Conservation (phyloP, 352 stramenopile species). For the Phytophthora tentaculata region DNA sequence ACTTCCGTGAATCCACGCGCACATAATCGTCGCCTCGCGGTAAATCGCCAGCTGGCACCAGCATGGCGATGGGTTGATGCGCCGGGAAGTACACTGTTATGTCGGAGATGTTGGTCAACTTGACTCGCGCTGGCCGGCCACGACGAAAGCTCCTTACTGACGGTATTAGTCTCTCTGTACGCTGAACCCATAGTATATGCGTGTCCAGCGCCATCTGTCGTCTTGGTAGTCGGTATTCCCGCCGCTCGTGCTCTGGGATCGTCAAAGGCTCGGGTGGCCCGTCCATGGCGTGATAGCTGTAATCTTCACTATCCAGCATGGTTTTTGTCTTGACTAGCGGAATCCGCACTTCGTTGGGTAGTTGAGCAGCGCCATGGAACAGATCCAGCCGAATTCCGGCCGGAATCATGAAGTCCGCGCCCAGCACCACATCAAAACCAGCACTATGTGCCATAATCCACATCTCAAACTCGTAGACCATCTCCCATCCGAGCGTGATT, state of each 20-base stretch:
- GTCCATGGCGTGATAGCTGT: background rate
- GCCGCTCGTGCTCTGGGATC: background rate
- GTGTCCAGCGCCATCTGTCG: background rate
- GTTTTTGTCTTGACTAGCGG: background rate
- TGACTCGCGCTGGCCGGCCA: background rate
- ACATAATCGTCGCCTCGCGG: background rate
- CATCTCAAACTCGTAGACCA: background rate
- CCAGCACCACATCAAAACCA: background rate
- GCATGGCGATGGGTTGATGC: background rate
- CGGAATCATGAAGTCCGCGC: background rate
- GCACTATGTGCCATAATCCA: background rate
- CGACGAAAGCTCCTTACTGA: background rate
- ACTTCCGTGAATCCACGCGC: background rate
- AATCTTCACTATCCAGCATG: background rate
- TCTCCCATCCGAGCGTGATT: background rate
- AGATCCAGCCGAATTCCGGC: background rate
- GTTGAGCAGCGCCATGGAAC: background rate
- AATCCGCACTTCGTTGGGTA: background rate
- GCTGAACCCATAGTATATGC: background rate
- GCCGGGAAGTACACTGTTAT: background rate
- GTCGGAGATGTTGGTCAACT: background rate
- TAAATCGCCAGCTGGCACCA: background rate
- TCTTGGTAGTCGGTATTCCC: background rate
- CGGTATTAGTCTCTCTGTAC: background rate
- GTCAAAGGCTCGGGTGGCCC: background rate